Conservation (phyloP, 257 asterid species). For the Gentiana straminea region DNA sequence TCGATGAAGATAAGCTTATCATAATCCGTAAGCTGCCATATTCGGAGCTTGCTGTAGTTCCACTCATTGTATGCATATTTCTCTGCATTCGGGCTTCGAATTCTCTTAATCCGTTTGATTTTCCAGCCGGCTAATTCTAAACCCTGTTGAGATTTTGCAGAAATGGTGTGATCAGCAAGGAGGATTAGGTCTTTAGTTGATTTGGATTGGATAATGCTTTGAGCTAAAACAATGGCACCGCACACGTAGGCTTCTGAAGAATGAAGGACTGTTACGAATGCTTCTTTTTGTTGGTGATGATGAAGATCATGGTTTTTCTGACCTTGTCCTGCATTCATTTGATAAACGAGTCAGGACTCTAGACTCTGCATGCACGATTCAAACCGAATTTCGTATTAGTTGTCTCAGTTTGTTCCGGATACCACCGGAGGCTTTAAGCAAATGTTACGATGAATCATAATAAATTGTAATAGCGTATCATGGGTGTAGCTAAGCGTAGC, state of each 20-base stretch:
- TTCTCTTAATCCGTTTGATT: constrained; percentile 30
- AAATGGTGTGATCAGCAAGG: constrained; percentile 44
- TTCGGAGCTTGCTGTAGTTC: constrained; percentile 77
- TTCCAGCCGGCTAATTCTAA: constrained; percentile 64
- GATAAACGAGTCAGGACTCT: no score
- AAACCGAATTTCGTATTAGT: no score
- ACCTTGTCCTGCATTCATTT: constrained; percentile 17
- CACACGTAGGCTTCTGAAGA: constrained; percentile 69
- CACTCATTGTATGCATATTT: constrained; percentile 50
- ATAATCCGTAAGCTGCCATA: constrained; percentile 56
- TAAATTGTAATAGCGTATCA: no score
- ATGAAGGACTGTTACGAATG: constrained; percentile 65
- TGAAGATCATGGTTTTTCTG: constrained; percentile 10
- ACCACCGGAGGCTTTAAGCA: no score
- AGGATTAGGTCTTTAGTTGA: constrained; percentile 55
- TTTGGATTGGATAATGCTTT: constrained; percentile 47
- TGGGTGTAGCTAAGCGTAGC: no score
- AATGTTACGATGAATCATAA: no score
- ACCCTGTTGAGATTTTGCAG: constrained; percentile 27
- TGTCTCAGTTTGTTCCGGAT: no score
- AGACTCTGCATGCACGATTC: no score
- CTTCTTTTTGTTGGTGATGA: constrained; percentile 29
- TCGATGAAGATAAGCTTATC: constrained; percentile 65
- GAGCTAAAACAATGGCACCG: constrained; percentile 73
- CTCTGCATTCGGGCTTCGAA: constrained; percentile 40